These are phyloP conservation scores for Neoascochyta sp. DNA, from an alignment of 2,329 filamentous ascomycete genomes.

Conservation along the genomic window DNA sequence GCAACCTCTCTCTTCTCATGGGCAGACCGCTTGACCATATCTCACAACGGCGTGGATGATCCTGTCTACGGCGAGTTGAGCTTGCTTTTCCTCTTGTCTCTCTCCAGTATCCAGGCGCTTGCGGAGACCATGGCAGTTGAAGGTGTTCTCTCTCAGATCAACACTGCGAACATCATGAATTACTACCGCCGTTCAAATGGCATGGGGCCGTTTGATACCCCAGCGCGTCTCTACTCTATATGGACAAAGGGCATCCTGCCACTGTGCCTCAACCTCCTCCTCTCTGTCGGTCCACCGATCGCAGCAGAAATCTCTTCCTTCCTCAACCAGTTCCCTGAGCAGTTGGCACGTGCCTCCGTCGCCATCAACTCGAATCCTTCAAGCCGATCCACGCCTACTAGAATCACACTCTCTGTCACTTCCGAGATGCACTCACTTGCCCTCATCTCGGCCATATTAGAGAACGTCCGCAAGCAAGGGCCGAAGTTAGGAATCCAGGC, in stretches of 20 bases:
- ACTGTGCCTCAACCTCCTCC: conserved; percentile 81
- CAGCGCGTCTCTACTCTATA: conserved; percentile 75
- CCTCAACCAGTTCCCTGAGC: conserved; percentile 80
- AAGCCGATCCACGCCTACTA: conserved; percentile 35
- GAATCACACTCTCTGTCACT: conserved; percentile 68
- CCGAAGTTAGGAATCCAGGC: conserved; percentile 48
- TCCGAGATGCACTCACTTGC: conserved; percentile 76
- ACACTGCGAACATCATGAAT: conserved; percentile 72
- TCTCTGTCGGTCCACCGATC: conserved; percentile 73
- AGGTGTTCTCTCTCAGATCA: conserved; percentile 73
- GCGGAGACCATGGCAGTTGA: conserved; percentile 90
- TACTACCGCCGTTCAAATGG: conserved; percentile 66
- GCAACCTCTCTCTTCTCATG: conserved; percentile 88
- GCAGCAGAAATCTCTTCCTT: conserved; percentile 83
- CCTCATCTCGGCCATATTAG: conserved; percentile 69
- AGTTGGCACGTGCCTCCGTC: conserved; percentile 68
- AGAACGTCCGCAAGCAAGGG: conserved; percentile 55
- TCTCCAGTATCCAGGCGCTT: conserved; percentile 74
- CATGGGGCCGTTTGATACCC: conserved; percentile 75
- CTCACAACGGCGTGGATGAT: conserved; percentile 58
- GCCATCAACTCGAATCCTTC: conserved; percentile 59
- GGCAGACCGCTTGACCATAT: conserved; percentile 74
- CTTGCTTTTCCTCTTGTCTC: conserved; percentile 79
- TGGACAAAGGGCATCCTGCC: conserved; percentile 89
- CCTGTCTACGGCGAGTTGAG: conserved; percentile 93